A percentile compares a stretch with the other conserved stretches of the same genome.
phyloP scores from a whole-genome alignment of 2,329 filamentous ascomycete species.

The Colletotrichum acutatum region DNA sequence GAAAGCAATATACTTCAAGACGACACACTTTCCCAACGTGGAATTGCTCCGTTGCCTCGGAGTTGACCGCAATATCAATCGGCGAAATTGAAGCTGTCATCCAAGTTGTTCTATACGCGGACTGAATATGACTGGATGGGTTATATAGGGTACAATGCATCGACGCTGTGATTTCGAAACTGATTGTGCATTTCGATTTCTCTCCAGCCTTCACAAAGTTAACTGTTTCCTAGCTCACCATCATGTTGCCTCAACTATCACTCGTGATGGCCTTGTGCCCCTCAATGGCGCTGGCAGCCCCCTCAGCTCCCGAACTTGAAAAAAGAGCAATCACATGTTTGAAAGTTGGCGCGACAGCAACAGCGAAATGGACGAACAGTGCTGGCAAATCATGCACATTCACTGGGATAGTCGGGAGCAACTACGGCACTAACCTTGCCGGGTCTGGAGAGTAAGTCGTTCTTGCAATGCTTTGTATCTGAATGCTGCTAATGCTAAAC shows the following conservation, averaged over 20 bases:
- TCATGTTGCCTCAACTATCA: conserved; percentile 27
- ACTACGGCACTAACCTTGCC: conserved; percentile 55
- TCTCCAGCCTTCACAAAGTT: no score
- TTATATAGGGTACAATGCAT: neutral
- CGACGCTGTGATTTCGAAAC: neutral
- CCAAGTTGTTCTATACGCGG: no score
- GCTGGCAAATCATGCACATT: conserved; percentile 55
- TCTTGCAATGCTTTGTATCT: neutral
- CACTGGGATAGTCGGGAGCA: conserved; percentile 57
- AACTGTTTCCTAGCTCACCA: neutral
- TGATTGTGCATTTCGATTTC: neutral
- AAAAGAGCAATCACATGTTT: conserved; percentile 51
- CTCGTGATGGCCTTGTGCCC: conserved; percentile 31
- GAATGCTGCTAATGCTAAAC: neutral
- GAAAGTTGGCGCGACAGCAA: conserved; percentile 51
- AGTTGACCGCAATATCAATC: neutral
- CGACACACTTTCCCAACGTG: conserved; percentile 8
- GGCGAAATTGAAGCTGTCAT: conserved; percentile 15
- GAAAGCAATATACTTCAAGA: neutral
- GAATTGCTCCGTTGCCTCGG: conserved; percentile 10
- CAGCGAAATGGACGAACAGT: conserved; percentile 57
- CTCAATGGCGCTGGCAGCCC: conserved; percentile 26
- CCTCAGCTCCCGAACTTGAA: conserved; percentile 20
- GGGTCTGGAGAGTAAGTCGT: conserved; percentile 55
- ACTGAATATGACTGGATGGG: fast-evolving